Evolutionary conservation across 2,329 filamentous ascomycete genomes (phyloP).

Genomic region (Purpureocillium lavendulum): DNA sequence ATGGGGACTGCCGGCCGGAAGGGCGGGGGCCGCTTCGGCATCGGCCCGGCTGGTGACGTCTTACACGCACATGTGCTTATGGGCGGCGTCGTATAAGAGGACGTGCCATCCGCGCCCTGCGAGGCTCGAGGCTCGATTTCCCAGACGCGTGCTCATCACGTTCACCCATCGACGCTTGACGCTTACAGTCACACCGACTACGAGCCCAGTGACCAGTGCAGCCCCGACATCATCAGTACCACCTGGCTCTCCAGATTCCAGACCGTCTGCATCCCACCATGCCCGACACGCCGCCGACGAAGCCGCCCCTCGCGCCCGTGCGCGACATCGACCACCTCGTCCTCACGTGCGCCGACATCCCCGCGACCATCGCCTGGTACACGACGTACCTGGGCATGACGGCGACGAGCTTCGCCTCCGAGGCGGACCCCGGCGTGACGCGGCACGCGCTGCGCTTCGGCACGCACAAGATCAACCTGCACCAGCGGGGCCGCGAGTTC

Average conservation of each 20-base stretch:
- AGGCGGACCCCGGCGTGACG: slow-evolving; percentile 13
- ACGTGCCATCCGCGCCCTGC: background rate
- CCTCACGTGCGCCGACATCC: slow-evolving; percentile 45
- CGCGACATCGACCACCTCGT: slow-evolving; percentile 52
- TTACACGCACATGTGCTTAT: too few relatives aligned
- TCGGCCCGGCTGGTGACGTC: too few relatives aligned
- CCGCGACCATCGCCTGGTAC: slow-evolving; percentile 45
- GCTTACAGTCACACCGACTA: too few relatives aligned
- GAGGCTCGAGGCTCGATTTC: too few relatives aligned
- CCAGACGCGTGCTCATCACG: too few relatives aligned
- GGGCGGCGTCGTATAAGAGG: background rate
- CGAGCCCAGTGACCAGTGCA: too few relatives aligned
- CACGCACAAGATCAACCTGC: slow-evolving; percentile 53
- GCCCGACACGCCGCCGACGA: too few relatives aligned
- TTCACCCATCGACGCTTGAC: too few relatives aligned
- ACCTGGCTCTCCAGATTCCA: too few relatives aligned
- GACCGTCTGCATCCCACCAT: too few relatives aligned
- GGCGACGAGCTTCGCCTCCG: slow-evolving; percentile 39
- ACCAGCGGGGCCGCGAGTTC: slow-evolving; percentile 48
- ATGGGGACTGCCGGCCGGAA: background rate
- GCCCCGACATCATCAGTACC: too few relatives aligned
- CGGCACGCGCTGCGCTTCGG: slow-evolving; percentile 48
- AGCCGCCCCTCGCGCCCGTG: slow-evolving; percentile 19
- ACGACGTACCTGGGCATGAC: slow-evolving; percentile 47
- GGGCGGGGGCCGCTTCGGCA: background rate